Evolutionary conservation across 495 filamentous ascomycete species (phyloP).

Genomic region (Penicillium turbatum): DNA sequence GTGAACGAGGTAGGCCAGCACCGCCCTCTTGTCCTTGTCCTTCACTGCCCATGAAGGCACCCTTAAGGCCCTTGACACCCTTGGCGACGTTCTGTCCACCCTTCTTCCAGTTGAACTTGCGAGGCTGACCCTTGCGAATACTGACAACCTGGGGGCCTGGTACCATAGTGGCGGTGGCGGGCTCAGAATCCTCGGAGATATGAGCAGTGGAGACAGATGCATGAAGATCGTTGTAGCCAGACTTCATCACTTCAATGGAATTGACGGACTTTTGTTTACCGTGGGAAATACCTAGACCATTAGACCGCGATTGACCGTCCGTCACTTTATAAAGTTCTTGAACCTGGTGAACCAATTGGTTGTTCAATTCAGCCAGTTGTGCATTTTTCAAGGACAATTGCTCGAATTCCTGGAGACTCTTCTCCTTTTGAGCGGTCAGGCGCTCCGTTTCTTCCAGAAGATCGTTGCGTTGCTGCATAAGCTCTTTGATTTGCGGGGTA

Average conservation of each 20-base stretch:
- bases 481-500: slow-evolving; percentile 71
- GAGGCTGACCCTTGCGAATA: slow-evolving; percentile 84
- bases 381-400: slow-evolving; percentile 89
- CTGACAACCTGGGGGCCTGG: slow-evolving; percentile 84
- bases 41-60: slow-evolving; percentile 60
- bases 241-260: slow-evolving; percentile 54
- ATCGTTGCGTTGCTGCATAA: slow-evolving; percentile 77
- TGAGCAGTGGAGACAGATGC: slow-evolving; percentile 53
- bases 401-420: slow-evolving; percentile 91
- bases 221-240: slow-evolving; percentile 47
- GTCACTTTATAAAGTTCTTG: slow-evolving; percentile 86
- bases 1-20: slow-evolving; percentile 44
- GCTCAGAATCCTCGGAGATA: slow-evolving; percentile 61
- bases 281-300: slow-evolving; percentile 81
- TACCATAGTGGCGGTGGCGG: slow-evolving; percentile 63
- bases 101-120: slow-evolving; percentile 99
- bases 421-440: slow-evolving; percentile 77
- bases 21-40: slow-evolving; percentile 28
- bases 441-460: slow-evolving; percentile 76
- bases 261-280: slow-evolving; percentile 68
- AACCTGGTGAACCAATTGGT: slow-evolving; percentile 88
- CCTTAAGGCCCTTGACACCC: slow-evolving; percentile 90
- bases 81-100: slow-evolving; percentile 89
- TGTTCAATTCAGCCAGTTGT: slow-evolving; percentile 90
- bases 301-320: slow-evolving; percentile 52